Conservation (phyloP, 441 rosid genomes). For the Kokia cookei region DNA sequence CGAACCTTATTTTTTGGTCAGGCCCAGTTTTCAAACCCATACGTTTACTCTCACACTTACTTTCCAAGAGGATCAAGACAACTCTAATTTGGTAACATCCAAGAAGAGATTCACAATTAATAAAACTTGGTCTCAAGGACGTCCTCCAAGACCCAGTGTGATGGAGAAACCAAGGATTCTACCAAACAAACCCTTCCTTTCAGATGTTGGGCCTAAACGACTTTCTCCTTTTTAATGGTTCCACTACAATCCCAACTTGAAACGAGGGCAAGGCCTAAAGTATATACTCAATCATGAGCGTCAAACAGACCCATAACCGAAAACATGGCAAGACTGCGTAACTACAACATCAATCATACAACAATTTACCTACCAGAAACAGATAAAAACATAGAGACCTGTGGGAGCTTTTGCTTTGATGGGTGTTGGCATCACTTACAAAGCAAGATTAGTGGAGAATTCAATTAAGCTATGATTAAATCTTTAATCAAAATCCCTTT, state of each 20-base stretch:
- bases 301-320: not conserved
- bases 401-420: slow-evolving; percentile 1
- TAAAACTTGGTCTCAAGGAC: too few species aligned
- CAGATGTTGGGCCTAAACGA: too few species aligned
- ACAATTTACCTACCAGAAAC: not conserved
- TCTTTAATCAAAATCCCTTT: not conserved
- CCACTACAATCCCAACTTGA: not conserved
- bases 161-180: too few species aligned
- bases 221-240: not conserved
- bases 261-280: not conserved
- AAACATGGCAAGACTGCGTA: too few species aligned
- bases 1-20: too few species aligned
- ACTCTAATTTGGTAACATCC: too few species aligned
- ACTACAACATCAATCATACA: not conserved
- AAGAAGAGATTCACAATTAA: too few species aligned
- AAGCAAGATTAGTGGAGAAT: slow-evolving; percentile 10
- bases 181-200: too few species aligned
- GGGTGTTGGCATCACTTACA: slow-evolving; percentile 16
- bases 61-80: too few species aligned
- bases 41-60: too few species aligned
- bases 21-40: accelerated
- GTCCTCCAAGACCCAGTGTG: too few species aligned
- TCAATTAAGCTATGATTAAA: slow-evolving; percentile 24
- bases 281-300: not conserved
- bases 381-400: not conserved